Evolutionary conservation across 2,329 filamentous ascomycete genomes (phyloP).

Genomic region (Colletotrichum gigasporum): DNA sequence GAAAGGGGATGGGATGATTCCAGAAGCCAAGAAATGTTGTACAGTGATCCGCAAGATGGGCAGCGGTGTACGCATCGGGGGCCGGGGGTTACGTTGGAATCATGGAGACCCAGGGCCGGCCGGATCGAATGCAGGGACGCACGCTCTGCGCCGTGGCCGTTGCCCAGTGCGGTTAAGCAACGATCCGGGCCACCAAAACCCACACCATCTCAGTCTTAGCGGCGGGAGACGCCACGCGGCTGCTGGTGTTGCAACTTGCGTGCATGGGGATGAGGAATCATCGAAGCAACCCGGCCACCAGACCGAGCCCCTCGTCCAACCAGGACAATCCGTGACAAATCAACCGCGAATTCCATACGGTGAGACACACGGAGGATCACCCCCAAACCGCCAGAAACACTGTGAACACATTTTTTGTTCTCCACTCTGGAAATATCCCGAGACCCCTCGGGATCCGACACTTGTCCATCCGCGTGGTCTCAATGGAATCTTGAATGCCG

Average conservation of each 20-base stretch:
- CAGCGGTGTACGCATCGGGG: constrained; percentile 19
- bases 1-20: constrained; percentile 16
- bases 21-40: constrained; percentile 16
- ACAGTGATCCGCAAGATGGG: not conserved
- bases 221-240: constrained; percentile 18
- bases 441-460: no score
- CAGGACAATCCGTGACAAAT: constrained; percentile 16
- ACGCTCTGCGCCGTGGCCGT: not conserved
- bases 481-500: constrained; percentile 13
- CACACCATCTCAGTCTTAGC: constrained; percentile 19
- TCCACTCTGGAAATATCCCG: no score
- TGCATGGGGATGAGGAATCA: constrained; percentile 22
- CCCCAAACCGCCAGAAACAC: no score
- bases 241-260: not conserved
- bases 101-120: not conserved
- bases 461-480: no score
- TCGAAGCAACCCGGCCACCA: not conserved
- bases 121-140: not conserved
- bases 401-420: no score
- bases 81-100: constrained; percentile 1
- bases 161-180: not conserved
- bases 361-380: no score
- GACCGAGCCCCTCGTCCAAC: no score
- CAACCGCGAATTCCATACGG: not conserved
- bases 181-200: not conserved